phyloP scores from a whole-genome alignment of 192 early-diverging fungal genomes.

The Helicostylum pulchrum region DNA sequence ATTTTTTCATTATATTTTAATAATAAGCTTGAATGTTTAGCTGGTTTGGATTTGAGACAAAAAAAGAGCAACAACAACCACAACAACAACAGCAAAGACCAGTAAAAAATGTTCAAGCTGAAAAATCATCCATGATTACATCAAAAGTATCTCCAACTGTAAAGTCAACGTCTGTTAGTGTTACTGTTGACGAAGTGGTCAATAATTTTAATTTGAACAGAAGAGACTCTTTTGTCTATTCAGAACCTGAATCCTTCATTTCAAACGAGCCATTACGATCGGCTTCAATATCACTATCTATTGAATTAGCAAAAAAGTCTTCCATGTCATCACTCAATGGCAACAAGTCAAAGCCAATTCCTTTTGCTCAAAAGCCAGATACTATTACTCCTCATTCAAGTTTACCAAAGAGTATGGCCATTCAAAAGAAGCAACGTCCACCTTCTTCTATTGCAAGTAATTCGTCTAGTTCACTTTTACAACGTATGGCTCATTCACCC shows the following conservation, averaged over 20 bases:
- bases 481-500: slow-evolving; percentile 2
- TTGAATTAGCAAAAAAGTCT: slow-evolving; percentile 15
- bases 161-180: slow-evolving; percentile 6
- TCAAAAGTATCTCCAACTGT: slow-evolving; percentile 7
- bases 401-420: slow-evolving; percentile 4
- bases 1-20: too few relatives aligned
- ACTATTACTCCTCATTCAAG: slow-evolving; percentile 1
- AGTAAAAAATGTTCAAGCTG: neutral
- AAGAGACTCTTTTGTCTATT: neutral
- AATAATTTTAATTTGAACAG: neutral
- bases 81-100: neutral
- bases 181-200: slow-evolving; percentile 2
- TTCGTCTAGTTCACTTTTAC: neutral
- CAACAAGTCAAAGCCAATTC: too few relatives aligned
- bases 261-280: neutral
- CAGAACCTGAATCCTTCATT: too few relatives aligned
- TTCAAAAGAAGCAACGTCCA: neutral
- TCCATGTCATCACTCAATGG: too few relatives aligned
- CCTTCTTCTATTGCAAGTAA: neutral
- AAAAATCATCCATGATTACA: neutral
- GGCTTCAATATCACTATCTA: slow-evolving; percentile 5
- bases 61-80: neutral
- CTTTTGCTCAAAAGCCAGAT: neutral
- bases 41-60: neutral
- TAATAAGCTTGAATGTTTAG: neutral